Base-by-base conservation (phyloP, 768 basidiomycete genomes). In the Podaxis sp. region DNA sequence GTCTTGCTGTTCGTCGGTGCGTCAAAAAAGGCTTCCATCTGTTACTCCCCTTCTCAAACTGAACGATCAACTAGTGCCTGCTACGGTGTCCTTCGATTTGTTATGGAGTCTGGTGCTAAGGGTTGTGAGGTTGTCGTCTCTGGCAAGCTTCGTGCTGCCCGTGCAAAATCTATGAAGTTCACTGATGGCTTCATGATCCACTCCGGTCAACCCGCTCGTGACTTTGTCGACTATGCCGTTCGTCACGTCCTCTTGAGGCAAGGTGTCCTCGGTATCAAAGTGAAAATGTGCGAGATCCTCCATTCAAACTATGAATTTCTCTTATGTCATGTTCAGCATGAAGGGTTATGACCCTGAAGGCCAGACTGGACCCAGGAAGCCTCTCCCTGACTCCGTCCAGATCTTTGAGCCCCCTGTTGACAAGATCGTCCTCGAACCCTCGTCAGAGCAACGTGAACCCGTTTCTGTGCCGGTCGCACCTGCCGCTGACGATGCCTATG, bases 101-200 rank as follows among this genome's bases (percentile, higher is more conserved):
- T 99, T 69, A 99, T 99, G 97, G 97, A 99, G 80, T 98, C 96
- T 61, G 93, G 93, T 68, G 97, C 97, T 67, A 99, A 99, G 81
- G 97, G 97, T 76, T 98, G 95, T 73, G 97, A 99, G 78, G 97
- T 99, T 65, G 93, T 98, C 72, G 95, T 99, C 65, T 98, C 96
- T 65, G 97, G 97, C 73, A 99, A 99, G 79, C 93, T 99, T 72
- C 94, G 97, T 74, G 97, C 96, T 66, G 97, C 97, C 66, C 95
- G 96, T 84, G 97, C 97, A 71, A 99, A 99, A 80, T 92, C 94
- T 18, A 99, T 99, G 97, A 99, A 99, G 79, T 98, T 99, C 82
- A 98, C 95, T 72, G 97, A 99, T 71, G 97, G 97, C 58, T 98
- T 98, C 89, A 94, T 94, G 92, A 92, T 94, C 71, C 92, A 94